Evolutionary conservation across 257 asterid genomes (phyloP).

Genomic region (Pogostemon cablin): DNA sequence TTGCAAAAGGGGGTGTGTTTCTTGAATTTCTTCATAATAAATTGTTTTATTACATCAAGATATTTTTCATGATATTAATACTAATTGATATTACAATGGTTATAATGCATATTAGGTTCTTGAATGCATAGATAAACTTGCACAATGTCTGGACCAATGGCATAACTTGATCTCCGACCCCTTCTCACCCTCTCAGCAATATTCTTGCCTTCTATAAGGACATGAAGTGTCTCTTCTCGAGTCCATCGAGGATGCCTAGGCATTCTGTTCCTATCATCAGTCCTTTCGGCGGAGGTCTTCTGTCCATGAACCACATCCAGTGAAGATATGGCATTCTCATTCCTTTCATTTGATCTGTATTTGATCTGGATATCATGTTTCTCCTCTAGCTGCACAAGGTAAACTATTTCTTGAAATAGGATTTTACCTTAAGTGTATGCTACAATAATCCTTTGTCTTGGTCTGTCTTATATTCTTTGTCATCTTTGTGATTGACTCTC

Average conservation of each 20-base stretch:
- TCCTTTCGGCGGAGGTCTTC: constrained; percentile 35
- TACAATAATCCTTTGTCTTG: constrained; percentile 9
- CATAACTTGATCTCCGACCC: constrained; percentile 46
- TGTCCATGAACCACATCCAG: constrained; percentile 25
- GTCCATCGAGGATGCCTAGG: constrained; percentile 85
- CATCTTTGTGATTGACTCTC: constrained; percentile 32
- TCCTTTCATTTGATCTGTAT: no score
- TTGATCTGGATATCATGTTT: constrained; percentile 40
- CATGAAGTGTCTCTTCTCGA: constrained; percentile 61
- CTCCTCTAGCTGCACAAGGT: constrained; percentile 2
- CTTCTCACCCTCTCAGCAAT: constrained; percentile 53
- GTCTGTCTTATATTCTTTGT: constrained; percentile 18
- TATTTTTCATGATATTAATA: background rate
- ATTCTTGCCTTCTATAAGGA: constrained; percentile 69
- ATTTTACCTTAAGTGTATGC: no score
- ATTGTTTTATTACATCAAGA: background rate
- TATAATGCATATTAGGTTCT: constrained; percentile 52
- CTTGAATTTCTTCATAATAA: background rate
- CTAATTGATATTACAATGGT: background rate
- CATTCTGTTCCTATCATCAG: constrained; percentile 42
- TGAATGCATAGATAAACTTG: constrained; percentile 73
- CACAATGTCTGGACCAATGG: constrained; percentile 59
- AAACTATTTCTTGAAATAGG: constrained; percentile 23
- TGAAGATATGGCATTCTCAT: constrained; percentile 30
- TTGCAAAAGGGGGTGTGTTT: constrained; percentile 66